A percentile compares a stretch with the other conserved stretches of the same genome.
These are phyloP conservation scores for Chlorophyllum brunneum DNA, from an alignment of 768 basidiomycete species.

Conservation along the genomic window DNA sequence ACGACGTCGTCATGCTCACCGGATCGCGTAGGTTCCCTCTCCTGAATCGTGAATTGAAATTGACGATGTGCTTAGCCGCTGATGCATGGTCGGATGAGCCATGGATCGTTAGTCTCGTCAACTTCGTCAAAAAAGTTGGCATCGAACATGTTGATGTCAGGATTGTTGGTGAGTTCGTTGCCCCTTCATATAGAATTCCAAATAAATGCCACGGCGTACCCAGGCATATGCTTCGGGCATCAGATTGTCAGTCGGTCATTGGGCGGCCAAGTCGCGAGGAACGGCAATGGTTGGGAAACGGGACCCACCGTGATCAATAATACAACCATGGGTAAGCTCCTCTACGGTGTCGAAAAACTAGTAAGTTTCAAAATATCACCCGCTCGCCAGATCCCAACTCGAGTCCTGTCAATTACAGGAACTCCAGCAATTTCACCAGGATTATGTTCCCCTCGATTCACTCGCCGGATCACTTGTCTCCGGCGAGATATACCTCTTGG, in stretches of 20 bases:
- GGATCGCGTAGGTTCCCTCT: constrained; percentile 60
- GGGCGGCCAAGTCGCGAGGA: constrained; percentile 64
- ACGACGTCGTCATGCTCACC: constrained; percentile 72
- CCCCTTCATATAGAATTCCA: no score
- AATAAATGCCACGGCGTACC: neutral
- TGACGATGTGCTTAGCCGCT: constrained; percentile 40
- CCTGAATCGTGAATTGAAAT: neutral
- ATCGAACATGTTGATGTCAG: constrained; percentile 28
- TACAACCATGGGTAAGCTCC: constrained; percentile 60
- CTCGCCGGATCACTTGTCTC: constrained; percentile 31
- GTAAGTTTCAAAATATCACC: constrained; percentile 21
- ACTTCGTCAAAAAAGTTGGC: constrained; percentile 50
- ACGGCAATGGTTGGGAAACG: constrained; percentile 73
- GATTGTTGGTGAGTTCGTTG: constrained; percentile 45
- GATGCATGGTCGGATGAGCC: constrained; percentile 70
- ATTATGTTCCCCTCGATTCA: constrained; percentile 63
- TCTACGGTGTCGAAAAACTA: constrained; percentile 52
- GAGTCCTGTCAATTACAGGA: constrained; percentile 37
- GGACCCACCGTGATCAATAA: constrained; percentile 57
- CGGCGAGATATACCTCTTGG: constrained; percentile 52
- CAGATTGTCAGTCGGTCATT: constrained; percentile 70
- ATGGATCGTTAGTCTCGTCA: constrained; percentile 72
- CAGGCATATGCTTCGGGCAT: constrained; percentile 91
- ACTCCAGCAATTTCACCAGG: constrained; percentile 84
- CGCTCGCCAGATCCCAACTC: neutral